Evolutionary conservation across 2,329 filamentous ascomycete genomes (phyloP), one percentile per base, ranked within the genome.

Genomic region (Bipolaris bicolor): DNA sequence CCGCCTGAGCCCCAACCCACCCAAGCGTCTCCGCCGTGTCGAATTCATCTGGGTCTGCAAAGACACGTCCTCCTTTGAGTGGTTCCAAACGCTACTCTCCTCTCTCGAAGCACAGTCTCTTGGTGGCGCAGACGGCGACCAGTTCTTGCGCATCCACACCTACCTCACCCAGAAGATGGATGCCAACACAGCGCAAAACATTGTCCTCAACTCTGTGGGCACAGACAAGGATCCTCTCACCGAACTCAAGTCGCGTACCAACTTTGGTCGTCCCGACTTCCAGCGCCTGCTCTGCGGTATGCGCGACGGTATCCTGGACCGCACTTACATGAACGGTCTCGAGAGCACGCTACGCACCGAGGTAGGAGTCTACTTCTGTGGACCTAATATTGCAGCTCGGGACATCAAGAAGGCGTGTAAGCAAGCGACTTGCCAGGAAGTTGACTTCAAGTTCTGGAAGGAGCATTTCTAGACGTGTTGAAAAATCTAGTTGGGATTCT

Each of bases 1-100:
- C 71, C 92, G 95, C 62, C 89, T 95, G 63, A 87, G 89, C 15
- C 93, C 94, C 7, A 95, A 97, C 80, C 91, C 93, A 22, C 93
- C 94, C 1, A 88, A 86, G 48, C 91, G 94, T 72, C 88, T 99
- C 45, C 90, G 92, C 58, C 90, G 95, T 76, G 94, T 99, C 31
- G 95, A 99, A 77, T 99, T 99, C 79, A 96, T 99, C 81, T 99
- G 95, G 95, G 89, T 98, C 49, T 97, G 94, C 84, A 95, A 91
- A 77, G 93, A 97, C 72, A 97, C 93, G 0, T 90, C 86, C 33
- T 97, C 93, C 0, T 99, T 99, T 72, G 95, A 98, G 79, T 99
- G 95, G 95, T 98, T 99, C 83, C 95, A 99, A 76, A 92, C 90
- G 1, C 87, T 99, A 0, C 85, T 99, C 15, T 91, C 90, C 0